A percentile compares a stretch with the other conserved stretches of the same genome.
These are phyloP conservation scores for Rhazya stricta DNA, from an alignment of 257 asterid genomes.

Conservation along the genomic window DNA sequence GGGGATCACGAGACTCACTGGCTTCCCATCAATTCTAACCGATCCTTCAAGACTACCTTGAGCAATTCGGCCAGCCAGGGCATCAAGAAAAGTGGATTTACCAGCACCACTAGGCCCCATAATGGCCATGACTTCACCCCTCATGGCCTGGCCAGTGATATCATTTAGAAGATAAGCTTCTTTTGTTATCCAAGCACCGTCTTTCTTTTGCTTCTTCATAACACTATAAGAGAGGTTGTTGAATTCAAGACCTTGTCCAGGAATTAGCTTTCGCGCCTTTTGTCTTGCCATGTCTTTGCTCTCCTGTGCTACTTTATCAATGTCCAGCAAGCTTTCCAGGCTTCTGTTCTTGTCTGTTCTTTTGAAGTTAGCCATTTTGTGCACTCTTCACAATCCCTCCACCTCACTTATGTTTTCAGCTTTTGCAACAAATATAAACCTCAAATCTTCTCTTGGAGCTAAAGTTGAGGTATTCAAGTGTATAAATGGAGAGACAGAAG, in stretches of 20 bases:
- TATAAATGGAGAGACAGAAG: slow-evolving; percentile 20
- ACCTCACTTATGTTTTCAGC: neutral
- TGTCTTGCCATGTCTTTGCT: slow-evolving; percentile 32
- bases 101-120: slow-evolving; percentile 97
- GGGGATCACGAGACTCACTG: slow-evolving; percentile 29
- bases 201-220: slow-evolving; percentile 60
- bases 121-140: slow-evolving; percentile 79
- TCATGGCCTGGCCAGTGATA: slow-evolving; percentile 74
- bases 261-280: slow-evolving; percentile 42
- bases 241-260: slow-evolving; percentile 81
- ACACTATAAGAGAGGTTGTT: slow-evolving; percentile 64
- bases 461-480: slow-evolving; percentile 11
- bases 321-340: slow-evolving; percentile 56
- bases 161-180: slow-evolving; percentile 71
- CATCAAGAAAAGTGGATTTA: slow-evolving; percentile 81
- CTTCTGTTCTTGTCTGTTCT: slow-evolving; percentile 34
- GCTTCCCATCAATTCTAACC: slow-evolving; percentile 77
- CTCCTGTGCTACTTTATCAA: slow-evolving; percentile 38
- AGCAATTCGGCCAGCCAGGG: slow-evolving; percentile 81
- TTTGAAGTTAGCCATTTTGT: slow-evolving; percentile 34
- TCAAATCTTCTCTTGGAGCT: neutral
- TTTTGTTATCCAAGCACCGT: slow-evolving; percentile 64
- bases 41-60: slow-evolving; percentile 85
- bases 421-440: neutral
- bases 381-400: neutral